These are phyloP conservation scores for Ammopiptanthus mongolicus DNA, from an alignment of 306 rosid genomes.

Conservation along the genomic window DNA sequence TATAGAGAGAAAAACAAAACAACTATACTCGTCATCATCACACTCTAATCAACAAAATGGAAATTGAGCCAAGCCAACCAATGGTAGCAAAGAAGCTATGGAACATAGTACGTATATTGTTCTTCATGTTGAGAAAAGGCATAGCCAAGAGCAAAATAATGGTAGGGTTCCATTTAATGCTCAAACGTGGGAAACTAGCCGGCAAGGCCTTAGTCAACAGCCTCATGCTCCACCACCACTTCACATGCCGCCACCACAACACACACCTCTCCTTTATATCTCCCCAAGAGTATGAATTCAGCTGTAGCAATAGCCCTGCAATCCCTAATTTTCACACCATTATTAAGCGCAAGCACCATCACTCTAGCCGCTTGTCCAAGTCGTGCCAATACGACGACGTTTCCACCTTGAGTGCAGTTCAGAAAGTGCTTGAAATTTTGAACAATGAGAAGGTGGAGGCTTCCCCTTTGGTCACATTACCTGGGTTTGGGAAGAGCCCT, in stretches of 20 bases:
- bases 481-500: conserved; percentile 84
- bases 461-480: conserved; percentile 54
- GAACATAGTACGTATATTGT: conserved; percentile 52
- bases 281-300: conserved; percentile 80
- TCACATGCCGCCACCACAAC: conserved; percentile 55
- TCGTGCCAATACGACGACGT: conserved; percentile 48
- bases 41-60: conserved; percentile 40
- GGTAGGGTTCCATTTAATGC: conserved; percentile 44
- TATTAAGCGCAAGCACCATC: conserved; percentile 25
- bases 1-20: neutral
- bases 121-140: conserved; percentile 70
- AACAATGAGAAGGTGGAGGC: conserved; percentile 34
- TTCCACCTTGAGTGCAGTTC: conserved; percentile 40
- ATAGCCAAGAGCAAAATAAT: conserved; percentile 60
- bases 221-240: conserved; percentile 45
- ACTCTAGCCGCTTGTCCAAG: conserved; percentile 16
- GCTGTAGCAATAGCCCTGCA: conserved; percentile 88
- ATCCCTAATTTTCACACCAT: conserved; percentile 30
- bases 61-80: conserved; percentile 43
- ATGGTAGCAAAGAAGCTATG: conserved; percentile 62
- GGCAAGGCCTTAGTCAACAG: conserved; percentile 52
- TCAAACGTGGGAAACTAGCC: conserved; percentile 69
- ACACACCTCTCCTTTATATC: conserved; percentile 49
- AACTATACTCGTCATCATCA: neutral
- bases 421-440: conserved; percentile 57